Evolutionary conservation across 2,329 filamentous ascomycete genomes (phyloP), one percentile per base, ranked within the genome.

Genomic region (Elsinoe fawcettii): DNA sequence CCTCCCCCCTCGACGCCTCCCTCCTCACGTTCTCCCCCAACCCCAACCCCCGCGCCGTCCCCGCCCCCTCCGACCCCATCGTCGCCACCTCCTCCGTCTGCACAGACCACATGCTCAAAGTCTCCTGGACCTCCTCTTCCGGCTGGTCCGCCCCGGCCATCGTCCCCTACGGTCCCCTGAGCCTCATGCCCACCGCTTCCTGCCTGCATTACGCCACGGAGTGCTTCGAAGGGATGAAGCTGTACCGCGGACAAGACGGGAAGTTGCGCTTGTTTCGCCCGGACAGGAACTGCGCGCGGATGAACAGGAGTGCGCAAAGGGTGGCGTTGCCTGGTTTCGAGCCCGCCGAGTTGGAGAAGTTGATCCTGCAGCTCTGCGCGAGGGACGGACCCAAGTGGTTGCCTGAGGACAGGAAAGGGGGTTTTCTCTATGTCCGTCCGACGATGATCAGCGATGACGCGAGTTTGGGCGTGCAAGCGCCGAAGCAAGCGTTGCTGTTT

Each of bases 81-180:
- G 67, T 70, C 63, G 61, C 66, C 46, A 66, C 68, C 41, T 68
- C 73, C 51, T 73, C 72, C 60, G 69, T 71, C 59, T 81, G 78
- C 77, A 90, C 88, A 61, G 90, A 96, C 77, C 91, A 96, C 77
- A 95, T 96, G 90, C 77, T 93, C 65, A 85, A 84, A 54, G 85
- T 78, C 18, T 74, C 75, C 56, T 95, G 90, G 89, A 83, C 78
- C 32, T 73, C 71, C 20, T 69, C 74, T 43, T 68, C 73, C 18
- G 90, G 90, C 64, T 95, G 90, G 90, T 77, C 79, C 36, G 77
- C 80, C 1, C 90, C 90, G 1, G 79, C 86, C 64, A 79, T 95
- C 59, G 81, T 83, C 69, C 87, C 89, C 23, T 93, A 89, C 71
- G 87, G 87, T 0, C 86, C 88, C 9, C 75, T 95, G 55, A 79